Conservation (phyloP, 345 rosid species). For the Sisymbrium altissimum region DNA sequence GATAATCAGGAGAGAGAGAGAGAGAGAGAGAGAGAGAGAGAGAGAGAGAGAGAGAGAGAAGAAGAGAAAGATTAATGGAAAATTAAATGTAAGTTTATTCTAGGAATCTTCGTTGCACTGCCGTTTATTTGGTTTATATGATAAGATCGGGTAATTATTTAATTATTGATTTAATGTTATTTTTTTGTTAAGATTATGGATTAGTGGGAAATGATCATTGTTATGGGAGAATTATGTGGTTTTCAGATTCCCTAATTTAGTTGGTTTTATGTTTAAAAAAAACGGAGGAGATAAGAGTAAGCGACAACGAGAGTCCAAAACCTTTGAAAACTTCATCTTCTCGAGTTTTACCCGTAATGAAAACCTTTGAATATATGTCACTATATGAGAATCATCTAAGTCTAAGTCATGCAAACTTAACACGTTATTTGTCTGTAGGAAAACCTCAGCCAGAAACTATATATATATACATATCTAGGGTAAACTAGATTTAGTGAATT, state of each 20-base stretch:
- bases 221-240: background rate
- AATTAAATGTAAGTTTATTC: slow-evolving; percentile 18
- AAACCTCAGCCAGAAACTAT: no score
- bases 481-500: no score
- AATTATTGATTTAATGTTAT: background rate
- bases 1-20: slow-evolving; percentile 29
- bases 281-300: background rate
- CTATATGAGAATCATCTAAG: no score
- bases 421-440: no score
- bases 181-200: background rate
- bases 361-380: no score
- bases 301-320: background rate
- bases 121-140: slow-evolving; percentile 9
- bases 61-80: background rate
- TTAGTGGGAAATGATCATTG: background rate
- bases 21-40: background rate
- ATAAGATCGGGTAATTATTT: slow-evolving; percentile 17
- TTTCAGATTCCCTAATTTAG: background rate
- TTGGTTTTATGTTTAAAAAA: background rate
- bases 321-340: no score
- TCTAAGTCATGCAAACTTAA: no score
- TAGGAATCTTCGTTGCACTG: slow-evolving; percentile 18
- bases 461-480: no score
- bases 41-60: background rate
- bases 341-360: no score